Base-by-base conservation (phyloP, 139 green algal genomes). In the Chlamydomonas urium region DNA sequence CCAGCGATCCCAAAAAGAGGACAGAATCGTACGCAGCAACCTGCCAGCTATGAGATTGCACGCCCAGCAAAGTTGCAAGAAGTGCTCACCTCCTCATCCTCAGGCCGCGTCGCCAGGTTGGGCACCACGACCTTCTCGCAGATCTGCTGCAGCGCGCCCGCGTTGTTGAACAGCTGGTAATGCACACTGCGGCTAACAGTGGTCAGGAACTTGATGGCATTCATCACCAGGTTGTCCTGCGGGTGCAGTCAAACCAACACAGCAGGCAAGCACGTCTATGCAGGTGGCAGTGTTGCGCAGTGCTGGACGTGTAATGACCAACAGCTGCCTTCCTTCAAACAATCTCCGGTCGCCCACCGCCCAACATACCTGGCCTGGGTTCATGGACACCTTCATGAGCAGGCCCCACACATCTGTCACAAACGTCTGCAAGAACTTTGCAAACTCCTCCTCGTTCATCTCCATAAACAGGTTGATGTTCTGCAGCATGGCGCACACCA, bases 391-490 rank as follows among this genome's bases (percentile, higher is more conserved):
- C 48, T 81, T 86, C 56, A 93, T 73, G 5, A 99, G 84, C 75
- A 96, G 83, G 48, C 78, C 85, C 95, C 94, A 98, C 24, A 98
- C 90, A 32, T 89, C 88, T 36, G 83, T 80, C 5, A 86, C 86
- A 71, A 95, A 95, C 6, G 81, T 88, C 73, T 88, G 71, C 68
- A 98, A 82, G 82, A 88, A 97, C 61, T 83, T 81, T 34, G 85
- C 78, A 82, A 98, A 98, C 60, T 98, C 96, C 77, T 99, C 95
- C 83, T 99, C 95, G 58, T 96, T 93, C 73, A 91, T 90, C 77
- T 96, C 90, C 78, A 97, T 91, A 74, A 95, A 95, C 47, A 78
- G 65, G 63, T 78, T 78, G 63, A 77, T 71, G 71, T 77, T 77
- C 32, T 76, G 53, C 24, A 36, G 53, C 6, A 63, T 79, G 38